These are phyloP conservation scores for Berberis thunbergii DNA, from an alignment of 164 flowering plant genomes.

Conservation along the genomic window DNA sequence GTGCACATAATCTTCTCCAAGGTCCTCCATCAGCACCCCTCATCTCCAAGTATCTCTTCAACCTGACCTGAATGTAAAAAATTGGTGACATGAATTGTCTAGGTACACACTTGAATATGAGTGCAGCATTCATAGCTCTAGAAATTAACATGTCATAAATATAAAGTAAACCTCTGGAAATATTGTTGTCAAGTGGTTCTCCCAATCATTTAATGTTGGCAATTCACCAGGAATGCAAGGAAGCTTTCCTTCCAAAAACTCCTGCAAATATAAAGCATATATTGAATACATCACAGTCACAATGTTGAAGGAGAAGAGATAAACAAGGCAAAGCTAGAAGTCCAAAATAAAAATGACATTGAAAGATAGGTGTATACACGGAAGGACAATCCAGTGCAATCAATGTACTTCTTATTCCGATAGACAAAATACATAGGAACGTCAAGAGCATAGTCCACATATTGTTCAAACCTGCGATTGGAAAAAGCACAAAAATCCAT, in stretches of 20 bases:
- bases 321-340: conserved; percentile 1
- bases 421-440: conserved; percentile 98
- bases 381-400: conserved; percentile 90
- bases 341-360: conserved; percentile 1
- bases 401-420: conserved; percentile 84
- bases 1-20: conserved; percentile 94
- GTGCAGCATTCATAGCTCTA: neutral
- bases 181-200: conserved; percentile 92
- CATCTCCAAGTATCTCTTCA: conserved; percentile 97
- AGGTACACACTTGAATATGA: conserved; percentile 3
- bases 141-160: neutral
- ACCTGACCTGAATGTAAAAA: conserved; percentile 61
- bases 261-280: conserved; percentile 37
- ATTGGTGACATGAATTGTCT: neutral
- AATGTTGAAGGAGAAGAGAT: neutral
- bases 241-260: conserved; percentile 94
- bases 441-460: conserved; percentile 96
- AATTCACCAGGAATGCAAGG: conserved; percentile 79
- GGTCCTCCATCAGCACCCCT: conserved; percentile 99
- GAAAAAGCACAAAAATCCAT: neutral
- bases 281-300: conserved; percentile 1
- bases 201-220: conserved; percentile 91
- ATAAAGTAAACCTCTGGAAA: conserved; percentile 77
- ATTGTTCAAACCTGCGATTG: conserved; percentile 81
- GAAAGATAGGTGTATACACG: conserved; percentile 52